phyloP scores from a whole-genome alignment of 2,329 filamentous ascomycete genomes.

The Aureobasidium zeae region DNA sequence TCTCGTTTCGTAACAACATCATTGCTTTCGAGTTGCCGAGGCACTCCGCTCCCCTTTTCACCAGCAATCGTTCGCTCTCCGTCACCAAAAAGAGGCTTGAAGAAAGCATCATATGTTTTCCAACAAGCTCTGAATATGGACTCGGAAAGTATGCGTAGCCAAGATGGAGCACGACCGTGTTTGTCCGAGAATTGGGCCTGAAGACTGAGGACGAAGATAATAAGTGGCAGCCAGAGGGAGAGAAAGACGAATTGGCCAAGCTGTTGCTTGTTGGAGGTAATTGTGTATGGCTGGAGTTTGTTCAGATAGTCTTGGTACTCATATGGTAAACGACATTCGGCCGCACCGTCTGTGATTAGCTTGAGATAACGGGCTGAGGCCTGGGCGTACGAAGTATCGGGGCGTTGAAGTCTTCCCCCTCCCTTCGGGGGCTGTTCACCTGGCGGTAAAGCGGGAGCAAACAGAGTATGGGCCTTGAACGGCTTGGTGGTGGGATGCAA shows the following conservation, averaged over 20 bases:
- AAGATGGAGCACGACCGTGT: constrained; percentile 57
- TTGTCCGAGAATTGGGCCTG: constrained; percentile 50
- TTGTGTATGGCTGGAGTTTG: constrained; percentile 58
- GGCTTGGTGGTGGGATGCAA: constrained; percentile 52
- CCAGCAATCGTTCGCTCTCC: constrained; percentile 58
- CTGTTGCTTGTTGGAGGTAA: constrained; percentile 57
- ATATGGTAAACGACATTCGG: constrained; percentile 67
- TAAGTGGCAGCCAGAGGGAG: constrained; percentile 47
- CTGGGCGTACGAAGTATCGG: constrained; percentile 65
- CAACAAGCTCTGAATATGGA: constrained; percentile 51
- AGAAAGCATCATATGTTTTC: constrained; percentile 54
- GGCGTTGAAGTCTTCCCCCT: constrained; percentile 45
- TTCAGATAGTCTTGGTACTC: constrained; percentile 69
- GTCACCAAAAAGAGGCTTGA: constrained; percentile 67
- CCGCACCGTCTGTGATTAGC: constrained; percentile 67
- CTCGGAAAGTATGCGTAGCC: constrained; percentile 49
- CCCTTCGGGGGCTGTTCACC: constrained; percentile 26
- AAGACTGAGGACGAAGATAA: constrained; percentile 46
- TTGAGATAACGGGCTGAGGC: constrained; percentile 75
- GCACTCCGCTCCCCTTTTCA: constrained; percentile 17
- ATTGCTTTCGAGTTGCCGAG: neutral
- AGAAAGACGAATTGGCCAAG: constrained; percentile 58
- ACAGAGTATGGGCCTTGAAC: constrained; percentile 80
- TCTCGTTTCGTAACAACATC: neutral
- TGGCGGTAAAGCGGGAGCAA: constrained; percentile 46